Evolutionary conservation across 176 grass and related monocot species (phyloP).

Genomic region (Triticum aestivum): IWGSC_CS_RefSeq_v2.1 NC_057812.1:522850614-522851113

Average conservation of each 20-base stretch:
- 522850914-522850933: neutral
- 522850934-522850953: neutral
- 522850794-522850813: neutral
- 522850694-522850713: conserved; percentile 57
- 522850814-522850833: conserved; percentile 33
- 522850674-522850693: neutral
- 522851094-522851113: neutral
- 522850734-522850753: conserved; percentile 30
- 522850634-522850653: conserved; percentile 49
- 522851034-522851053: neutral
- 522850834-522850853: neutral
- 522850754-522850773: neutral
- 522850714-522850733: conserved; percentile 94
- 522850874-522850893: neutral
- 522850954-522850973: neutral
- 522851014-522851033: neutral
- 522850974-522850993: neutral
- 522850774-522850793: neutral
- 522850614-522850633: conserved; percentile 62
- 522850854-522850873: neutral
- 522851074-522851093: neutral
- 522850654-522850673: neutral
- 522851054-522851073: neutral
- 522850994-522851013: neutral
- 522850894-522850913: neutral